Percentiles rank a stretch among this genome's conserved stretches.
These are phyloP conservation scores for Globisporangium recalcitrans DNA, from an alignment of 352 stramenopile genomes.

Conservation along the genomic window DNA sequence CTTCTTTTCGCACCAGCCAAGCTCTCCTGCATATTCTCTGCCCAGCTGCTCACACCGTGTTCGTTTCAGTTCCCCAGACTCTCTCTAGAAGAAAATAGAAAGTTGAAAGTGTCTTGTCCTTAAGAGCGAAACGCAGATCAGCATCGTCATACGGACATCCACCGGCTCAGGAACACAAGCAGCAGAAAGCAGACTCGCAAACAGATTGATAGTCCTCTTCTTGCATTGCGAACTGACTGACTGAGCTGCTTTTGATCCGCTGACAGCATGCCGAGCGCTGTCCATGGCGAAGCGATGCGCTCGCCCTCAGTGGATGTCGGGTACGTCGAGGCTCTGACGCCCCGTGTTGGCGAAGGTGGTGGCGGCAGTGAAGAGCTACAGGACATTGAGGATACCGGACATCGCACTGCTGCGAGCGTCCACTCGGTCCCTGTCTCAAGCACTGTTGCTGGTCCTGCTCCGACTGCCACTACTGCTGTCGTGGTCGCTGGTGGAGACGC, in stretches of 20 bases:
- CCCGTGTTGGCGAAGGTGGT: not conserved
- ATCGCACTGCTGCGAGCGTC: not conserved
- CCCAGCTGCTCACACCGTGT: not conserved
- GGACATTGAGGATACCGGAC: not conserved
- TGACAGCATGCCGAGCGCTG: constrained; percentile 6
- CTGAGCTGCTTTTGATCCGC: not conserved
- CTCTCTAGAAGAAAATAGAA: not conserved
- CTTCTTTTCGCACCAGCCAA: too few species aligned
- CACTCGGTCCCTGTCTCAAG: not conserved
- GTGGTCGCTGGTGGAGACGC: not conserved
- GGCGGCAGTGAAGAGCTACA: not conserved
- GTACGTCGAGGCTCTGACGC: constrained; percentile 5
- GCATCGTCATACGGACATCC: not conserved
- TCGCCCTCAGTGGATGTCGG: not conserved
- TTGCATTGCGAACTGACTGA: not conserved
- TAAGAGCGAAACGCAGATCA: not conserved
- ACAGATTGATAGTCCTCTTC: not conserved
- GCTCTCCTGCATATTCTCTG: too few species aligned
- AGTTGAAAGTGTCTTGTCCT: not conserved
- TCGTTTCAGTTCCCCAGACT: not conserved
- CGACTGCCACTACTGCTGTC: not conserved
- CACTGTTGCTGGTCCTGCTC: not conserved
- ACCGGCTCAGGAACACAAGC: not conserved
- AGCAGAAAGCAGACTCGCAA: not conserved
- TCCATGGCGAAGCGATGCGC: not conserved